Evolutionary conservation across 345 rosid species (phyloP), one percentile per base, ranked within the genome.

Genomic region (Linum usitatissimum): DNA sequence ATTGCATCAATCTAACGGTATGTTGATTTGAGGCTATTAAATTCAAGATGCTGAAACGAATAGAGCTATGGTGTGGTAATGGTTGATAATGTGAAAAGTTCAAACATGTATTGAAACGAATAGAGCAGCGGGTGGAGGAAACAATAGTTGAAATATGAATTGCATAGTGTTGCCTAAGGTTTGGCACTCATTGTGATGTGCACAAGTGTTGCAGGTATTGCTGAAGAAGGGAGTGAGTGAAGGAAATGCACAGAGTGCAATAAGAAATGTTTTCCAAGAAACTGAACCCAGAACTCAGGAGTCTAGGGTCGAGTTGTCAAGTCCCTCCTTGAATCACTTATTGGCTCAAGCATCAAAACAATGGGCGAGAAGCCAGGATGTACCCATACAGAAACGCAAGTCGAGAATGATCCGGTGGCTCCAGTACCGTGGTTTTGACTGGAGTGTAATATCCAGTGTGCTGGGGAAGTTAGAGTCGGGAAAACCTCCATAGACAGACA

Each of bases 351-450:
- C 87, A 63, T 78, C 87, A 0, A 84, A 86, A 76, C 88, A 86
- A 62, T 86, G 92, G 96, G 59, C 68, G 63, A 81, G 82, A 74
- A 80, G 88, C 56, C 77, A 64, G 57, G 82, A 86, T 68, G 81
- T 72, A 13, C 75, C 98, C 9, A 58, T 60, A 56, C 92, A 88
- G 65, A 85, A 73, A 17, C 95, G 86, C 23, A 88, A 86, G 73
- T 59, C 85, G 59, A 86, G 95, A 78, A 79, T 91, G 10, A 69
- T 91, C 31, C 75, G 89, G 68, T 88, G 96, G 98, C 96, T 88
- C 67, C 96, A 88, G 77, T 88, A 88, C 72, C 82, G 95, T 15
- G 92, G 96, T 42, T 85, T 84, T 73, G 85, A 81, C 66, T 88
- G 92, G 90, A 81, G 81, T 23, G 86, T 86, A 9, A 80, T 82